Evolutionary conservation across 306 rosid genomes (phyloP).

Genomic region (Lablab purpureus): DNA sequence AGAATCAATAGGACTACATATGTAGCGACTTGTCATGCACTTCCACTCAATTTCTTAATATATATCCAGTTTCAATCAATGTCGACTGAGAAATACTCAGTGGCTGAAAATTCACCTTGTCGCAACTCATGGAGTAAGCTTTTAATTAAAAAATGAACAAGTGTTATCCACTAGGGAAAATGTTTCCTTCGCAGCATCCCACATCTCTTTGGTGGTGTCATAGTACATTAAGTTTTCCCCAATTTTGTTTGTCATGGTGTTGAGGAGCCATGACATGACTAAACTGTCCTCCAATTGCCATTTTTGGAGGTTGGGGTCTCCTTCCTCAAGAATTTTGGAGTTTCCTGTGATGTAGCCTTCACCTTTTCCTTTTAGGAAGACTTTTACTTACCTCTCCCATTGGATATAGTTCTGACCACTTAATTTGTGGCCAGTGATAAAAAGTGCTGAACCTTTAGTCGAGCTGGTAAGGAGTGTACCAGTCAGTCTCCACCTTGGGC

Average conservation of each 20-base stretch:
- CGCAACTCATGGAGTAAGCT: background rate
- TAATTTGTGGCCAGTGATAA: background rate
- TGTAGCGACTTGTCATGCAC: too few species aligned
- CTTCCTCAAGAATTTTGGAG: too few species aligned
- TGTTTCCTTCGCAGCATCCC: background rate
- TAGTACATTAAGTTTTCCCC: background rate
- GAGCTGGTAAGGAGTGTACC: background rate
- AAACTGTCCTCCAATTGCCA: background rate
- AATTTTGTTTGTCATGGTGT: background rate
- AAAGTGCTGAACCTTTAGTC: background rate
- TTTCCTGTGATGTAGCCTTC: too few species aligned
- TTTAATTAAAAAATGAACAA: too few species aligned
- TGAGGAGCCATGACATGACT: background rate
- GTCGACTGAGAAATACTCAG: background rate
- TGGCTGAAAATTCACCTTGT: background rate
- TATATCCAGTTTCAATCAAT: background rate
- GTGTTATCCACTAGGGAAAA: too few species aligned
- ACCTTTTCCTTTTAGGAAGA: too few species aligned
- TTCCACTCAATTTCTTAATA: background rate
- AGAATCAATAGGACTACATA: too few species aligned
- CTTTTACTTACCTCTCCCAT: too few species aligned
- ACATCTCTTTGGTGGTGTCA: background rate
- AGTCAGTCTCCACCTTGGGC: background rate
- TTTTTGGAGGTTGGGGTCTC: background rate
- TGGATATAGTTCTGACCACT: too few species aligned